Base-by-base conservation (phyloP, 106 monocot genomes). In the Dendrobium huoshanense region DNA sequence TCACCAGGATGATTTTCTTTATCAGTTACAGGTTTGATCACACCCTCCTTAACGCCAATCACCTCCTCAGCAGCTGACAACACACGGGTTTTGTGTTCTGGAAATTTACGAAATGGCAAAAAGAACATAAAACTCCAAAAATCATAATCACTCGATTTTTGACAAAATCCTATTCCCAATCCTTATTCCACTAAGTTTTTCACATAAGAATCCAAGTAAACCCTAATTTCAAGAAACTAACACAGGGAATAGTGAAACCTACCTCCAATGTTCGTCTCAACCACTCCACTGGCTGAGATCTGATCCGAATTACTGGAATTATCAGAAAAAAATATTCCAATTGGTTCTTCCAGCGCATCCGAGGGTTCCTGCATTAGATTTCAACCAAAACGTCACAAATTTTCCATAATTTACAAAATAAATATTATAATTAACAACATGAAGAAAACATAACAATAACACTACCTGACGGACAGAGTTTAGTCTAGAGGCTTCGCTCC, bases 341-440 rank as follows among this genome's bases (percentile, higher is more conserved):
- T 72, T 4, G 90, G 90, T 49, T 88, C 88, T 73, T 82, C 81
- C 25, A 91, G 24, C 0, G 55, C 65, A 85, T 37, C 77, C 5
- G 75, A 79, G 15, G 80, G 51, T 45, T 86, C 86, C 92, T 90
- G 74, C 8, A 75, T 75, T 31, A 75, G 74, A 22, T 43, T 43
- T 44, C 20, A 75, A 20, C 18, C 17, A 75, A 44, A 75, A 65
- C 22, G 24, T 24, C 10, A 65, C 4, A 24, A 65, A 51, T 65
- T 65, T 65, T 24, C 24, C 24, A 65, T 1, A 65, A 24, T 65
- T 65, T 1, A 65, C 6, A n/a, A 65, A 22, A 65, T 0, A 64
- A 1, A 13, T 13, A 44, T 22, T 7, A 43, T 22, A 22, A 15
- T 75, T n/a, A 75, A 75, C 17, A 75, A 44, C 5, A 75, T 5